Base-by-base conservation (phyloP, 768 basidiomycete species). In the Hygrocybe punicea region DNA sequence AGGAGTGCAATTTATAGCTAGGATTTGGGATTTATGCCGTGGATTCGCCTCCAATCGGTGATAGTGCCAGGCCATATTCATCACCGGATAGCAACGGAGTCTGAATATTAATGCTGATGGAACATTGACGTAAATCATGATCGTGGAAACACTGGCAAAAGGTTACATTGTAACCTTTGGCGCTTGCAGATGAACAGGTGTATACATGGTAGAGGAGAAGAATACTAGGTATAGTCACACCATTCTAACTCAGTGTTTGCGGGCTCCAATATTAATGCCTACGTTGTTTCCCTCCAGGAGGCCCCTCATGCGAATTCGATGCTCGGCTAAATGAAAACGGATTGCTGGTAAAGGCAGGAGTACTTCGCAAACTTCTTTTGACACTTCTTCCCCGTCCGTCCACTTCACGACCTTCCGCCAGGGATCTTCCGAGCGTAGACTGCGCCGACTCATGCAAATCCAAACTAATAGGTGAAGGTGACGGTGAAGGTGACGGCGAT, bases 351-450 rank as follows among this genome's bases (percentile, higher is more conserved):
- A 81, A 84, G 55, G 78, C 82, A 45, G 90, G 69, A 13, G 87
- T 88, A 57, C 80, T 87, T 49, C 88, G 79, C 51, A 89, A 62
- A 61, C 81, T 84, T 59, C 84, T 76, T 68, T 81, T 87, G 36
- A 85, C 84, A 62, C 80, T 85, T 61, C 85, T 71, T 24, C 83
- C 84, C 56, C 83, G 73, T 39, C 68, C 75, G 58, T 80, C 83
- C 39, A 13, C 21, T 25, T 42, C 39, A 8, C 17, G 33, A 29
- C 17, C 71, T 45, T 64, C 71, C 21, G 51, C 21, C 24, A 24
- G 42, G 29, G 45, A 42, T 47, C 49, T 23, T 46, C 66, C 67
- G 6, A 70, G 57, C 5, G 67, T 63, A 46, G 60, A 62, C 29
- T 67, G 68, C 6, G 74, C 67, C n/a, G 74, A 73, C 35, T 75